phyloP scores from a whole-genome alignment of 208 protist genomes.

The Wallacemonas sp. region DNA sequence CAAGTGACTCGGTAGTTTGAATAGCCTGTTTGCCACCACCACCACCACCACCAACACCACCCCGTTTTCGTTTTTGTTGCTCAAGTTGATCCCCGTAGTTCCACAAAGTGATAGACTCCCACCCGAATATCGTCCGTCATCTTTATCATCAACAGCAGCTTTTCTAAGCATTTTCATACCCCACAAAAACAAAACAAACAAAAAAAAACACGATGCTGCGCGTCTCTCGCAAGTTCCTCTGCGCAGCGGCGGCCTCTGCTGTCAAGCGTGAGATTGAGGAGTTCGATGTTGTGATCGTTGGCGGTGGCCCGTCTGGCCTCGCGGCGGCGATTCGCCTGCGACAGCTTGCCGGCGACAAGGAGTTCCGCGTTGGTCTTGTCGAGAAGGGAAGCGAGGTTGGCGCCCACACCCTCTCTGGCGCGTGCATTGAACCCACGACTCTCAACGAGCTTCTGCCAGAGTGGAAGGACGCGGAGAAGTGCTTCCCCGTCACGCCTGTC shows the following conservation, averaged over 20 bases:
- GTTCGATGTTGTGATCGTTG: slow-evolving; percentile 97
- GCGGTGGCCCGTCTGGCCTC: slow-evolving; percentile 95
- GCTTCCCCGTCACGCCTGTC: slow-evolving; percentile 88
- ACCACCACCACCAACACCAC: too few species aligned
- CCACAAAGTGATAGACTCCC: too few species aligned
- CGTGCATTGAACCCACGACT: slow-evolving; percentile 95
- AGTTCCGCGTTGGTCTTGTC: slow-evolving; percentile 91
- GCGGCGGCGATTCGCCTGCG: slow-evolving; percentile 95
- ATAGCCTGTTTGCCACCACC: too few species aligned
- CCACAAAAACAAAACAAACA: too few species aligned
- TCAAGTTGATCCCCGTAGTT: too few species aligned
- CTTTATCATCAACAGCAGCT: too few species aligned
- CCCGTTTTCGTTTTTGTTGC: too few species aligned
- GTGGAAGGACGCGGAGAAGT: slow-evolving; percentile 76
- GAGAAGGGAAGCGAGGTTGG: slow-evolving; percentile 97
- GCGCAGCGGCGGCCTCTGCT: slow-evolving; percentile 28
- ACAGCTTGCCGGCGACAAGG: slow-evolving; percentile 84
- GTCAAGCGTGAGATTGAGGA: slow-evolving; percentile 90
- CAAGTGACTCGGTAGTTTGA: too few species aligned
- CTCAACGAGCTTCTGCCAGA: slow-evolving; percentile 97
- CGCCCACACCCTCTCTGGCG: slow-evolving; percentile 97
- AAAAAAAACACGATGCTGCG: slow-evolving; percentile 61
- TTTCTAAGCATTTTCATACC: too few species aligned
- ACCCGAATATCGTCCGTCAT: too few species aligned
- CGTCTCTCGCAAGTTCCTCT: slow-evolving; percentile 33